Conservation (phyloP, 2,329 filamentous ascomycete genomes). For the Claviceps sp. region DNA sequence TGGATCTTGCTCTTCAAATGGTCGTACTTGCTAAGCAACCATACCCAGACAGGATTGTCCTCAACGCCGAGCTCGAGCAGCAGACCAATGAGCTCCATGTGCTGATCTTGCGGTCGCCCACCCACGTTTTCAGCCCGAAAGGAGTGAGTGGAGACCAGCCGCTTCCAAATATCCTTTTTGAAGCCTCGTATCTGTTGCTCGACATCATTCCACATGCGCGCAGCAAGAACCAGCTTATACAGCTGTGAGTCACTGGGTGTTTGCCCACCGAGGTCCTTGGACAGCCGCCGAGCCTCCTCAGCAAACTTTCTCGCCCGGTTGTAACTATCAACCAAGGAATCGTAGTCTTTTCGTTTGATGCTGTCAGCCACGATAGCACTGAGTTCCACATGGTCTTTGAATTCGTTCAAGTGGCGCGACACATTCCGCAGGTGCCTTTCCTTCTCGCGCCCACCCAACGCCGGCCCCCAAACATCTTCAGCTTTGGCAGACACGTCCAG, state of each 20-base stretch:
- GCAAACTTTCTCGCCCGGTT: constrained; percentile 68
- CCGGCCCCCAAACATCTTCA: constrained; percentile 94
- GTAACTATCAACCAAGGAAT: constrained; percentile 76
- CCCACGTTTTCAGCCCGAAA: constrained; percentile 32
- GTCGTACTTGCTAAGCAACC: constrained; percentile 82
- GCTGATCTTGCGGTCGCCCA: constrained; percentile 57
- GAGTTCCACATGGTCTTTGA: constrained; percentile 71
- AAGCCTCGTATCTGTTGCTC: constrained; percentile 75
- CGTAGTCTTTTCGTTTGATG: constrained; percentile 85
- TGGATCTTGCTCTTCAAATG: constrained; percentile 78
- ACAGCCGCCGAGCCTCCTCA: constrained; percentile 61
- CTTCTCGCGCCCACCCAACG: constrained; percentile 78
- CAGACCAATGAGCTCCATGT: constrained; percentile 81
- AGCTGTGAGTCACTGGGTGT: constrained; percentile 65
- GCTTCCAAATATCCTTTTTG: constrained; percentile 82
- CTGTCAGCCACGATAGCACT: constrained; percentile 65
- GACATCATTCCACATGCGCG: constrained; percentile 90
- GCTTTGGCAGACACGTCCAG: constrained; percentile 87
- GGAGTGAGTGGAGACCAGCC: constrained; percentile 55
- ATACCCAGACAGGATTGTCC: constrained; percentile 93
- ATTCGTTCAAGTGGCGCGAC: constrained; percentile 60
- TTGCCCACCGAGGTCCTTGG: constrained; percentile 38
- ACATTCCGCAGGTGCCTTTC: constrained; percentile 77
- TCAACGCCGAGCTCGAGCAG: constrained; percentile 89
- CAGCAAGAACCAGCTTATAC: constrained; percentile 76